Percentiles rank a stretch among this genome's conserved stretches.
Evolutionary conservation across 2,329 filamentous ascomycete genomes (phyloP).

Genomic region (Hypoxylon sp.): DNA sequence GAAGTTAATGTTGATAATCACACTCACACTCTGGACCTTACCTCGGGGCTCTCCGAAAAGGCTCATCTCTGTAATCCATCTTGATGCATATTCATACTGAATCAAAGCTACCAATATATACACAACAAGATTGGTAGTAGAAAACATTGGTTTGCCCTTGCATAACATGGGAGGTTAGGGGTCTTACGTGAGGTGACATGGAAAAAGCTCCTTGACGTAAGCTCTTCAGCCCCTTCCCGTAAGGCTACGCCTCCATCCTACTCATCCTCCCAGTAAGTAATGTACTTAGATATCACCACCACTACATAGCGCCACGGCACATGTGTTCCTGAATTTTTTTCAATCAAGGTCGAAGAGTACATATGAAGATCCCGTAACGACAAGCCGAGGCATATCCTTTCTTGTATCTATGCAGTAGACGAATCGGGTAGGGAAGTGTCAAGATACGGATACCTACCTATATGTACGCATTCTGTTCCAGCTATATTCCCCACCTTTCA

Average conservation of each 20-base stretch:
- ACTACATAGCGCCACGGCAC: not conserved
- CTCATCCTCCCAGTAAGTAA: slow-evolving; percentile 6
- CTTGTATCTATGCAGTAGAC: not conserved
- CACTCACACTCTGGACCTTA: slow-evolving; percentile 1
- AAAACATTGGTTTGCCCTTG: slow-evolving; percentile 32
- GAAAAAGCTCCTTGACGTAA: slow-evolving; percentile 25
- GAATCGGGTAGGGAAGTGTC: slow-evolving; percentile 9
- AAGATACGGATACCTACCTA: slow-evolving; percentile 1
- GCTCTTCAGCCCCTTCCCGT: slow-evolving; percentile 34
- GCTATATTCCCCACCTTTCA: slow-evolving; percentile 27
- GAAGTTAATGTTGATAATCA: not conserved
- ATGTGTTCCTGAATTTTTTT: not conserved
- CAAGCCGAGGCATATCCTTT: slow-evolving; percentile 17
- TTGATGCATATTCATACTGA: not conserved
- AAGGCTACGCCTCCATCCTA: slow-evolving; percentile 29
- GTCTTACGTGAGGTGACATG: slow-evolving; percentile 21
- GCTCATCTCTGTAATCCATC: slow-evolving; percentile 2
- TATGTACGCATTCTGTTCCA: slow-evolving; percentile 7
- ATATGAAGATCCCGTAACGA: not conserved
- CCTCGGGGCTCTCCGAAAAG: slow-evolving; percentile 8
- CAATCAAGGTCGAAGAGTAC: not conserved
- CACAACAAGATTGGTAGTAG: not conserved
- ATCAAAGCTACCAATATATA: not conserved
- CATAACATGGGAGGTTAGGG: slow-evolving; percentile 17
- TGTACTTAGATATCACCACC: too few relatives aligned